Evolutionary conservation across 2,329 filamentous ascomycete genomes (phyloP), one percentile per base, ranked within the genome.

Genomic region (Cryphonectria carpinicola): DNA sequence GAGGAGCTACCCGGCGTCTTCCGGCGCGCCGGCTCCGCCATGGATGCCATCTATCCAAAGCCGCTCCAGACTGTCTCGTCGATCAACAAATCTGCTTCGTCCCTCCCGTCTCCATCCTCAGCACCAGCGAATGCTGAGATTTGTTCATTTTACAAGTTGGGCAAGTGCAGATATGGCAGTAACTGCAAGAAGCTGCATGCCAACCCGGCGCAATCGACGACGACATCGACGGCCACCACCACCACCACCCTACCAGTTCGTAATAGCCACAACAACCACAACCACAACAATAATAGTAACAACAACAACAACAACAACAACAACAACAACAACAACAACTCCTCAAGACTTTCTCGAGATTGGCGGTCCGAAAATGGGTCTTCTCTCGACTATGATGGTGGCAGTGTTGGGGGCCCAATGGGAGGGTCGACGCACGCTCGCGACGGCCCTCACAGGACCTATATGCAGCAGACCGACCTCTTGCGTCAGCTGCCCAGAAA

Each of bases 1-100:
- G 84, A 85, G 49, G 84, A 88, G 69, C 78, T 89, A 13, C 83
- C 82, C 0, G 81, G 82, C 0, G 81, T 89, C 22, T 90, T 90
- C 74, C 82, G 85, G 37, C 66, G 52, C 37, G 37, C 65, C 19
- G 68, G 68, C 13, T 72, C 70, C 22, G 68, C 68, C 17, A 49
- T 72, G 65, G 70, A 72, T 43, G 52, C 60, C 13, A 25, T 67
- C n/a, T 72, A 67, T 43, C 68, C 70, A 17, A 72, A 70, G 35
- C 70, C 70, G 6, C 22, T 39, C 32, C 68, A 66, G 58, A 28
- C 52, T 4, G 2, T 58, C 5, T 35, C 64, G 25, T n/a, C 65
- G 4, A 5, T 60, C 52, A 67, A 67, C 46, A 71, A 67, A 8
- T 25, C 43, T n/a, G 61, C 54, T 4, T 6, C 68, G 22, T 22